A percentile compares a stretch with the other conserved stretches of the same genome.
phyloP scores from a whole-genome alignment of 805 yeast genomes.

The Komagataella pastoris region DNA sequence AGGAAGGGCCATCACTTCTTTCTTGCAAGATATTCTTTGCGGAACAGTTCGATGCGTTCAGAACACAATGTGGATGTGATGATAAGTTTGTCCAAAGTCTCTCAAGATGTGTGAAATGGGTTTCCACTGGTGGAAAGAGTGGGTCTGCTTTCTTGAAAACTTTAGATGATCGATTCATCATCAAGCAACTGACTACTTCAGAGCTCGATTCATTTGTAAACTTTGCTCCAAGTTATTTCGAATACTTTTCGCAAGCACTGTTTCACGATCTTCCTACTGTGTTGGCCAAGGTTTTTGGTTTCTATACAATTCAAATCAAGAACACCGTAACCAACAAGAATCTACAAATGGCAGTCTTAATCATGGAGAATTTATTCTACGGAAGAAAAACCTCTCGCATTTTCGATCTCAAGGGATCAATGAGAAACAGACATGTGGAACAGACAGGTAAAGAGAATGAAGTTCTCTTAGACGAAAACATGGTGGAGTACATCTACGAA shows the following conservation, averaged over 20 bases:
- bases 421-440: constrained; percentile 93
- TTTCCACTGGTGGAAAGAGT: constrained; percentile 91
- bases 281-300: constrained; percentile 88
- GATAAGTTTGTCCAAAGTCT: constrained; percentile 76
- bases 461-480: constrained; percentile 88
- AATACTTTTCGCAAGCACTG: constrained; percentile 87
- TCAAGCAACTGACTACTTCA: constrained; percentile 76
- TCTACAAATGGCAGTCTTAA: constrained; percentile 78
- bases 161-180: constrained; percentile 74
- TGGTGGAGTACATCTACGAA: constrained; percentile 96
- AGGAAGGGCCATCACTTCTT: constrained; percentile 69
- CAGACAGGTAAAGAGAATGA: constrained; percentile 95
- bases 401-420: constrained; percentile 93
- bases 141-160: constrained; percentile 93
- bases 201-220: constrained; percentile 90
- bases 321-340: constrained; percentile 65
- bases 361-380: constrained; percentile 92
- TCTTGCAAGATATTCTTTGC: constrained; percentile 93
- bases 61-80: constrained; percentile 70
- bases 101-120: constrained; percentile 91
- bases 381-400: constrained; percentile 71
- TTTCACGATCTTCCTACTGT: constrained; percentile 94
- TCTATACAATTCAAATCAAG: constrained; percentile 84
- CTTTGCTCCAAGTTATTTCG: constrained; percentile 94
- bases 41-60: constrained; percentile 91